Evolutionary conservation across 2,329 filamentous ascomycete genomes (phyloP).

Genomic region (Monosporascus sp.): DNA sequence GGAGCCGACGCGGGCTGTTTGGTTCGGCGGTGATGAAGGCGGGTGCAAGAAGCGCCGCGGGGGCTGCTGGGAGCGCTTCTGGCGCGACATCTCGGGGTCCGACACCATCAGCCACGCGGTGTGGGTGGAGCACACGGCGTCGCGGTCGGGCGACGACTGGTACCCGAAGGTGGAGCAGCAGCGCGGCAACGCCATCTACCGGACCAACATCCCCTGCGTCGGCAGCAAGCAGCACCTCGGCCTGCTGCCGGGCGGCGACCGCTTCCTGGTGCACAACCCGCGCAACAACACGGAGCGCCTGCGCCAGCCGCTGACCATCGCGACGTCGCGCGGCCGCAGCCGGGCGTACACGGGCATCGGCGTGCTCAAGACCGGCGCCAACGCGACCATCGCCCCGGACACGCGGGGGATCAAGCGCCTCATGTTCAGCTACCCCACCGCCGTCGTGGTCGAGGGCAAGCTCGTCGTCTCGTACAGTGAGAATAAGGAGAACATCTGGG

Average conservation of each 20-base stretch:
- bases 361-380: slow-evolving; percentile 17
- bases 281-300: slow-evolving; percentile 10
- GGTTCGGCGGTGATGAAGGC: slow-evolving; percentile 10
- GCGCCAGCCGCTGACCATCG: slow-evolving; percentile 14
- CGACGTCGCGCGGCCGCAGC: slow-evolving; percentile 8
- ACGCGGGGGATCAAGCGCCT: slow-evolving; percentile 16
- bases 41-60: background rate
- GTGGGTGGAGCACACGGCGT: slow-evolving; percentile 16
- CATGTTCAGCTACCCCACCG: slow-evolving; percentile 19
- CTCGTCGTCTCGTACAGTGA: slow-evolving; percentile 18
- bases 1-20: slow-evolving; percentile 17
- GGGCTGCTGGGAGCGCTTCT: slow-evolving; percentile 20
- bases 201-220: slow-evolving; percentile 18
- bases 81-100: slow-evolving; percentile 17
- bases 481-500: slow-evolving; percentile 24
- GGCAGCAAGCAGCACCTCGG: slow-evolving; percentile 16
- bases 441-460: slow-evolving; percentile 14
- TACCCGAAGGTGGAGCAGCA: slow-evolving; percentile 11
- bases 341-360: slow-evolving; percentile 9
- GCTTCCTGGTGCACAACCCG: slow-evolving; percentile 13
- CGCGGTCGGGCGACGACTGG: slow-evolving; percentile 10
- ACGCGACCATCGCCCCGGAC: slow-evolving; percentile 14
- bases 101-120: slow-evolving; percentile 14
- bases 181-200: slow-evolving; percentile 14
- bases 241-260: slow-evolving; percentile 6